Evolutionary conservation across 1,284 basidiomycete species (phyloP), one percentile per base, ranked within the genome.

Genomic region (Trametes pubescens): DNA sequence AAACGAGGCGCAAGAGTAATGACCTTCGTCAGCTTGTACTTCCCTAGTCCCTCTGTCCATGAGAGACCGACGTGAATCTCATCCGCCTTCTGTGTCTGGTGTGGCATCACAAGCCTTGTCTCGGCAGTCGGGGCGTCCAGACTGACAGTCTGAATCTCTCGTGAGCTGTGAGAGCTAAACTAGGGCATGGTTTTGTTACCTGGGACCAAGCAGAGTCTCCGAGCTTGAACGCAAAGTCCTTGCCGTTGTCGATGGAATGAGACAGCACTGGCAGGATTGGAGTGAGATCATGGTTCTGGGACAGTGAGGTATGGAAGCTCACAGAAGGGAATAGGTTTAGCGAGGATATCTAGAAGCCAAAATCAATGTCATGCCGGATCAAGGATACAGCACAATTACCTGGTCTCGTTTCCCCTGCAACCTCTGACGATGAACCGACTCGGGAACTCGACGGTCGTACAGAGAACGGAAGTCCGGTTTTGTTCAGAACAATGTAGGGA

Each of bases 1-100:
- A 97, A 99, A 32, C 97, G 88, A 14, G 98, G 98, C 7, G 92
- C 84, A 44, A 99, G 81, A 1, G 94, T 98, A 72, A 99, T 91
- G 67, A 99, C 93, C 79, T 99, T 99, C 32, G 92, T 92, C 52
- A 99, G 81, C 76, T 99, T 98, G 79, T 99, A 99, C 83, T 96
- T 98, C 52, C 98, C 98, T 29, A 92, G 80, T 4, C 97, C 97
- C 76, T 98, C 96, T 22, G 88, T 86, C 85, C 98, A 98, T 5
- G 95, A 97, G 56, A 99, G 74, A 7, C 98, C 98, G 40, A 95
- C 79, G 72, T 96, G 94, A 65, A 92, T 86, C 75, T 96, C 93
- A 57, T 92, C 90, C n/a, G 86, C 80, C 71, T 85, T 91, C 61
- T 86, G 86, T 40, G 82, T 83, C 51, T 86, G 81, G 2, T 91